Percentiles rank a stretch among this genome's conserved stretches.
Evolutionary conservation across 2,329 filamentous ascomycete genomes (phyloP).

Genomic region (Colletotrichum sp.): DNA sequence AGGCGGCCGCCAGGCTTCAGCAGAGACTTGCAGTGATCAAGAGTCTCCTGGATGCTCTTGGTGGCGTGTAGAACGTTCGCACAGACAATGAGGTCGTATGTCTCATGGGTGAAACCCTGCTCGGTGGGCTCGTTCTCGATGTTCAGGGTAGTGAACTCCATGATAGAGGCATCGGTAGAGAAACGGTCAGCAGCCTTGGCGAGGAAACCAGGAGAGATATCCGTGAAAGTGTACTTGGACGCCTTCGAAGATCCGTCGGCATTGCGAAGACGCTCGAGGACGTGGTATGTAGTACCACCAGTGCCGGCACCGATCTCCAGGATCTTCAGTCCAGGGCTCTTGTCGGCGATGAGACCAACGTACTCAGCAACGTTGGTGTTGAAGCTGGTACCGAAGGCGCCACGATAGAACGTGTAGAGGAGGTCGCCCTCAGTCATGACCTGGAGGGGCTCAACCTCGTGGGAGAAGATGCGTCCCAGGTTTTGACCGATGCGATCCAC

Average conservation of each 20-base stretch:
- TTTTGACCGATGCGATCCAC: slow-evolving; percentile 18
- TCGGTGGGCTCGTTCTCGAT: slow-evolving; percentile 31
- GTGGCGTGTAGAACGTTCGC: slow-evolving; percentile 35
- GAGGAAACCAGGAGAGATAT: slow-evolving; percentile 48
- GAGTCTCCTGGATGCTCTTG: slow-evolving; percentile 26
- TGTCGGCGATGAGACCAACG: slow-evolving; percentile 25
- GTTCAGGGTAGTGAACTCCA: slow-evolving; percentile 30
- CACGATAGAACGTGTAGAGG: slow-evolving; percentile 36
- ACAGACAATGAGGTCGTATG: slow-evolving; percentile 41
- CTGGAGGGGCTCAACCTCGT: slow-evolving; percentile 36
- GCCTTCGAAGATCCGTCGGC: slow-evolving; percentile 8
- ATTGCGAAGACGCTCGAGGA: slow-evolving; percentile 13
- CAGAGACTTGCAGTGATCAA: slow-evolving; percentile 22
- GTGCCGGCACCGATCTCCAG: slow-evolving; percentile 13
- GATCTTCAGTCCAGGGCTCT: slow-evolving; percentile 22
- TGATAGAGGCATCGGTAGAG: slow-evolving; percentile 22
- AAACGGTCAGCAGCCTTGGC: slow-evolving; percentile 37
- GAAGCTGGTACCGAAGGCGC: slow-evolving; percentile 11
- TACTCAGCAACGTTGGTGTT: slow-evolving; percentile 15
- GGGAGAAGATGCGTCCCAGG: slow-evolving; percentile 33
- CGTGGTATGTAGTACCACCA: slow-evolving; percentile 7
- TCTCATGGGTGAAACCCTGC: slow-evolving; percentile 37
- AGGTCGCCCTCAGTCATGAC: slow-evolving; percentile 39
- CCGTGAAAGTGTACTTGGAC: slow-evolving; percentile 46
- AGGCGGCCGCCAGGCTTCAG: slow-evolving; percentile 34